These are phyloP conservation scores for Yamadazyma philogaea DNA, from an alignment of 805 yeast genomes.

Conservation along the genomic window DNA sequence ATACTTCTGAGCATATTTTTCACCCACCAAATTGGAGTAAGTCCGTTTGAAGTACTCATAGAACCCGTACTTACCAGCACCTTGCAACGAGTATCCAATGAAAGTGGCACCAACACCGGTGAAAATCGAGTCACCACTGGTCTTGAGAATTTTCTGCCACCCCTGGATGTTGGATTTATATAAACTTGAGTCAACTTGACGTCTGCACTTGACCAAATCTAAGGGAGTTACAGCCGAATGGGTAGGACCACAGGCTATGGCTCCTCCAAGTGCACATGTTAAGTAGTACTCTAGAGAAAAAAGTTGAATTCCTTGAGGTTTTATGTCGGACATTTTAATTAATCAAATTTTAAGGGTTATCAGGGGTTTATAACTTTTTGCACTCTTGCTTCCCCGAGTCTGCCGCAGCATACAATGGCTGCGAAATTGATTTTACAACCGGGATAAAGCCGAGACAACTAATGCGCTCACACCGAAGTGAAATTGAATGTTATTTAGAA, in stretches of 20 bases:
- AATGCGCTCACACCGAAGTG: background rate
- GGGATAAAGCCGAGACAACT: background rate
- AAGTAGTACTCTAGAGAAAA: slow-evolving; percentile 62
- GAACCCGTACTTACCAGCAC: slow-evolving; percentile 96
- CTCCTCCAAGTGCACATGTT: slow-evolving; percentile 76
- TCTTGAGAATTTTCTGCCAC: slow-evolving; percentile 68
- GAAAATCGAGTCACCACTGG: slow-evolving; percentile 77
- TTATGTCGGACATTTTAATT: slow-evolving; percentile 5
- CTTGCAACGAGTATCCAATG: slow-evolving; percentile 91
- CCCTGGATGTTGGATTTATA: slow-evolving; percentile 80
- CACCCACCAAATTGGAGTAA: slow-evolving; percentile 67
- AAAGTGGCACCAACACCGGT: slow-evolving; percentile 92
- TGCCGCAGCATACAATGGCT: slow-evolving; percentile 8
- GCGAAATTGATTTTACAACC: slow-evolving; percentile 5
- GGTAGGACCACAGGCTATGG: slow-evolving; percentile 93
- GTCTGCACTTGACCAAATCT: slow-evolving; percentile 89
- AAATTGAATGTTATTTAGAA: no score
- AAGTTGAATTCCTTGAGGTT: slow-evolving; percentile 38
- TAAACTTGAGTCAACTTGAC: slow-evolving; percentile 75
- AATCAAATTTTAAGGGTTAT: background rate
- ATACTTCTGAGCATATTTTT: slow-evolving; percentile 56
- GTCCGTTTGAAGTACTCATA: slow-evolving; percentile 86
- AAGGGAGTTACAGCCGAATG: slow-evolving; percentile 91
- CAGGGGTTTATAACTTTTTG: background rate
- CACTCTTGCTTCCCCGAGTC: slow-evolving; percentile 2